Conservation (phyloP, 1,284 basidiomycete genomes). For the Fistulina hepatica region DNA sequence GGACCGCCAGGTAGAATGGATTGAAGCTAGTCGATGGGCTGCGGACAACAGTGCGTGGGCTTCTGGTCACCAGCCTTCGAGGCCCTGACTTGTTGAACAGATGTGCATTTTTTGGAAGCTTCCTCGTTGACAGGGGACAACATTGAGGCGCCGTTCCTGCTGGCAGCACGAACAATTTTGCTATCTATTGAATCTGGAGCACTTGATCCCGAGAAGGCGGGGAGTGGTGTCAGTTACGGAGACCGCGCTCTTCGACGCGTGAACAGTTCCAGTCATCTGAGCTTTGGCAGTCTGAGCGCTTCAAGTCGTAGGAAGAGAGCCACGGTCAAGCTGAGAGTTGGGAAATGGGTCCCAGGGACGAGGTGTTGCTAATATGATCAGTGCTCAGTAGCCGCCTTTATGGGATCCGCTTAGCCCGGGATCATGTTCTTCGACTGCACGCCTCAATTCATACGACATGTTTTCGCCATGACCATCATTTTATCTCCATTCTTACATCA, state of each 20-base stretch:
- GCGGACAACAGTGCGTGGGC: slow-evolving; percentile 70
- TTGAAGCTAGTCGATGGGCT: slow-evolving; percentile 91
- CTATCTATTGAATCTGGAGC: slow-evolving; percentile 88
- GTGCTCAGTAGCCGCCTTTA: no score
- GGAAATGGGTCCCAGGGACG: slow-evolving; percentile 44
- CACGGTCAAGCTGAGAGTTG: slow-evolving; percentile 47
- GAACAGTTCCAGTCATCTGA: slow-evolving; percentile 71
- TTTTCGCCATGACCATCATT: no score
- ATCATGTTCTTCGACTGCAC: no score
- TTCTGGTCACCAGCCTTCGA: not conserved
- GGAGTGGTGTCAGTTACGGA: slow-evolving; percentile 92
- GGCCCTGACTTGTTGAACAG: slow-evolving; percentile 29
- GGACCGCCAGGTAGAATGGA: slow-evolving; percentile 88
- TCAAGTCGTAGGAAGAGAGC: slow-evolving; percentile 46
- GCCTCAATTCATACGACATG: no score
- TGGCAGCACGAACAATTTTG: slow-evolving; percentile 84
- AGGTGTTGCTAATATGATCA: slow-evolving; percentile 36
- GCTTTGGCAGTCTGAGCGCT: slow-evolving; percentile 70
- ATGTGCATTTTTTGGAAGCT: slow-evolving; percentile 85
- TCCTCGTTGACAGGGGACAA: slow-evolving; percentile 92
- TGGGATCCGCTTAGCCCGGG: no score
- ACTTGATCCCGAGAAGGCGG: slow-evolving; percentile 87
- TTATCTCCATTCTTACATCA: no score
- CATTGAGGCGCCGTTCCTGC: slow-evolving; percentile 85
- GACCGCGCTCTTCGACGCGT: slow-evolving; percentile 84